Evolutionary conservation across 2,329 filamentous ascomycete genomes (phyloP).

Genomic region (Myriosclerotinia duriaeana): DNA sequence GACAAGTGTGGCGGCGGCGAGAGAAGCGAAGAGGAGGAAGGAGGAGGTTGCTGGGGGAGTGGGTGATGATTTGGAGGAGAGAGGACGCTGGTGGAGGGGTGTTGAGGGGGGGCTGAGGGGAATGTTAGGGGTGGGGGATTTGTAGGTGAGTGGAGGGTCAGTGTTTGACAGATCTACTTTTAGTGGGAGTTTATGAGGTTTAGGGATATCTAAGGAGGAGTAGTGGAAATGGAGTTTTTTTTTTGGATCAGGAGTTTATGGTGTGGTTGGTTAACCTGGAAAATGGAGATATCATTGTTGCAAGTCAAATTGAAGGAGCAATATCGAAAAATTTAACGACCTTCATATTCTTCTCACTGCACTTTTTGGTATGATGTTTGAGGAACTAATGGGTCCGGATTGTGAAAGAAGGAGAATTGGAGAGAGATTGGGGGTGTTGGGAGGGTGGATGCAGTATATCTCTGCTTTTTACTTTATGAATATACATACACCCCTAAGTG

Average conservation of each 20-base stretch:
- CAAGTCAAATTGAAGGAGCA: too few relatives aligned
- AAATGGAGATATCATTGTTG: neutral
- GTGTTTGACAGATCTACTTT: too few relatives aligned
- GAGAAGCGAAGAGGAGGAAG: slow-evolving; percentile 67
- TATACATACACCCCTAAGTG: too few relatives aligned
- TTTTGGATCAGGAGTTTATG: neutral
- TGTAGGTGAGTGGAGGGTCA: neutral
- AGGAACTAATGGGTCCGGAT: too few relatives aligned
- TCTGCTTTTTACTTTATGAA: too few relatives aligned
- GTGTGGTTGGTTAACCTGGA: neutral
- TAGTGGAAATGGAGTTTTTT: neutral
- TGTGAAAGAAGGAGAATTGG: too few relatives aligned
- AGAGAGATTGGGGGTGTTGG: too few relatives aligned
- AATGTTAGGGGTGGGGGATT: slow-evolving; percentile 57
- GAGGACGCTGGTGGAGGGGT: slow-evolving; percentile 71
- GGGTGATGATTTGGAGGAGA: slow-evolving; percentile 72
- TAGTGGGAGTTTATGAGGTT: neutral
- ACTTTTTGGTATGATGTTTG: too few relatives aligned
- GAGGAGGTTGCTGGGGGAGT: slow-evolving; percentile 65
- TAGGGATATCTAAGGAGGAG: neutral
- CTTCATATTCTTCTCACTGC: too few relatives aligned
- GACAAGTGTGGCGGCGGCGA: slow-evolving; percentile 65
- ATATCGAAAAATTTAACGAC: too few relatives aligned
- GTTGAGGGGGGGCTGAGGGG: slow-evolving; percentile 63
- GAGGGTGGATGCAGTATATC: too few relatives aligned